Conservation (phyloP, 495 filamentous ascomycete genomes). For the Aspergillus kassunensis region DNA sequence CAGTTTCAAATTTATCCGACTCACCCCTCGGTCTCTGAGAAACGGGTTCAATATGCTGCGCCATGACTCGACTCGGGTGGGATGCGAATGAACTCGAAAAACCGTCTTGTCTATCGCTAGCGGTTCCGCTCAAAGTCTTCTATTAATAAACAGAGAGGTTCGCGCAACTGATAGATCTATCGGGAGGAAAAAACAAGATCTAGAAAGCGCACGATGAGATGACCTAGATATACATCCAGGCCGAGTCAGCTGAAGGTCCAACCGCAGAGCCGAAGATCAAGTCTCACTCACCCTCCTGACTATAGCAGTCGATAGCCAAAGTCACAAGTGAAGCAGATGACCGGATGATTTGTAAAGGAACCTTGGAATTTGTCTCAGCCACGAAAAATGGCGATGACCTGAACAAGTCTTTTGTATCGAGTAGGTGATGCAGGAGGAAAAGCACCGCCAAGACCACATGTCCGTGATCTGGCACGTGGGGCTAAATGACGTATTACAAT, state of each 20-base stretch:
- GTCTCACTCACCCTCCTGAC: slow-evolving; percentile 8
- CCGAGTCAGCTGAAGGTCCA: slow-evolving; percentile 12
- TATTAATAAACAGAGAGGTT: neutral
- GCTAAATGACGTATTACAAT: slow-evolving; percentile 21
- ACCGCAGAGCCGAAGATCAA: slow-evolving; percentile 5
- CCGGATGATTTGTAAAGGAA: neutral
- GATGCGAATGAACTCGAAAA: neutral
- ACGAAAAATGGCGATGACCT: neutral
- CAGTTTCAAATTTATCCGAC: slow-evolving; percentile 5
- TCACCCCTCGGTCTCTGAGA: slow-evolving; percentile 75
- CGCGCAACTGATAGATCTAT: neutral
- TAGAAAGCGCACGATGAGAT: slow-evolving; percentile 7
- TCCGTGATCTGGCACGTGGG: slow-evolving; percentile 26
- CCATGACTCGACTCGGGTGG: slow-evolving; percentile 16
- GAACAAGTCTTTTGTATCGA: neutral
- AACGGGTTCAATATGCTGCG: slow-evolving; percentile 34
- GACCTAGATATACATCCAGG: slow-evolving; percentile 1
- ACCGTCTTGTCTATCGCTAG: neutral
- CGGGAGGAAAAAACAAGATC: slow-evolving; percentile 2
- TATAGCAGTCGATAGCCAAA: neutral
- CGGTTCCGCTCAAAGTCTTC: neutral
- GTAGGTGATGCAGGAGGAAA: slow-evolving; percentile 1
- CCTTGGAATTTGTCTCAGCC: neutral
- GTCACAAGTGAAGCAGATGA: neutral
- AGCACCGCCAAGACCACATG: slow-evolving; percentile 5